These are phyloP conservation scores for Tagetes erecta DNA, from an alignment of 129 eudicot genomes.

Conservation along the genomic window DNA sequence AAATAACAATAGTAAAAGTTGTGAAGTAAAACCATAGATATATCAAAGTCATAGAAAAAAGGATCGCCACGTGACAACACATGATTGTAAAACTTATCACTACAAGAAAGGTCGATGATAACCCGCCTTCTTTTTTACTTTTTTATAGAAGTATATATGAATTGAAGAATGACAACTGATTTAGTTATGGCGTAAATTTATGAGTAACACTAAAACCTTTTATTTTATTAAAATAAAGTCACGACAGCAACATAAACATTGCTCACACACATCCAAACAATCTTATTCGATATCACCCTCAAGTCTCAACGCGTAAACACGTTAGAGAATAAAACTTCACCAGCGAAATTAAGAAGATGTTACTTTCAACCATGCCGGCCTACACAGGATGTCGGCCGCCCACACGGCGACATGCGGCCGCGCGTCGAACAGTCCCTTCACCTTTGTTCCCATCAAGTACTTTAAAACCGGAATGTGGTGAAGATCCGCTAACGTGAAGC, in stretches of 20 bases:
- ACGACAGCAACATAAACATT: neutral
- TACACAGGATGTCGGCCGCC: slow-evolving; percentile 28
- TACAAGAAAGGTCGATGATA: too few species aligned
- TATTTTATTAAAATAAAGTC: neutral
- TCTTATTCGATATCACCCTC: neutral
- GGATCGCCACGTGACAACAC: too few species aligned
- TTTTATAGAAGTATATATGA: too few species aligned
- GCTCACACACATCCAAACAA: neutral
- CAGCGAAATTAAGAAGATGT: neutral
- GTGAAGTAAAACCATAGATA: too few species aligned
- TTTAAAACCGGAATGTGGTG: slow-evolving; percentile 38
- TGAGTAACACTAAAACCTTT: neutral
- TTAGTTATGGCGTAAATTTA: neutral
- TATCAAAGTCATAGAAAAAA: too few species aligned
- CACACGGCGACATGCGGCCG: slow-evolving; percentile 32
- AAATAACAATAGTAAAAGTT: too few species aligned
- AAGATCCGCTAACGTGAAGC: slow-evolving; percentile 53
- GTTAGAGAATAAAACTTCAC: neutral
- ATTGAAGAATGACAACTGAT: too few species aligned
- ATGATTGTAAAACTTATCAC: too few species aligned
- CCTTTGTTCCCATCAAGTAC: slow-evolving; percentile 34
- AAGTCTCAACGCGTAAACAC: neutral
- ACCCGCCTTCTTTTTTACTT: too few species aligned
- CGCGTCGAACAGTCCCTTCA: slow-evolving; percentile 32
- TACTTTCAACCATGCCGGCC: slow-evolving; percentile 31